Base-by-base conservation (phyloP, 2,329 filamentous ascomycete genomes). In the Hypoxylon sp. region DNA sequence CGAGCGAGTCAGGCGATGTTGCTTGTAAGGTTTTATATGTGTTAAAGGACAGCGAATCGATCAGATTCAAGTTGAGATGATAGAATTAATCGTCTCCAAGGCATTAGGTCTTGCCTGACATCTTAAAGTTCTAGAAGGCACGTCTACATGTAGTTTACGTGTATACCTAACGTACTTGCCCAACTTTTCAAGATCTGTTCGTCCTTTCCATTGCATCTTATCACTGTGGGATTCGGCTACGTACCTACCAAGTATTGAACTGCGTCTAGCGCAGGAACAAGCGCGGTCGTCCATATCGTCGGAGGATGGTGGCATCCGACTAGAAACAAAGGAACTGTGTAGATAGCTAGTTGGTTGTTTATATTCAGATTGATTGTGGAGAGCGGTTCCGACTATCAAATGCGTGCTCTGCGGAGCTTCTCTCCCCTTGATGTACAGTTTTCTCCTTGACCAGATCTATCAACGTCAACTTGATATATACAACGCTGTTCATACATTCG, bases 401-500 rank as follows among this genome's bases (percentile, higher is more conserved):
- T 12, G 25, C 9, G 50, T 55, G 34, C 54, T 48, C 30, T 25
- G 11, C 43, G 29, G 27, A 34, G 19, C 19, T 21, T 39, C 43
- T 27, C 30, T 8, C 39, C 23, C 41, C 29, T 21, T 25, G 12
- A 41, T 29, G 25, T 30, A 55, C 43, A 57, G 9, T 6, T n/a
- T n/a, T 23, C 25, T 39, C 30, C 51, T 12, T 23, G 11, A 12
- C 19, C 45, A 41, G 30, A 14, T 39, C 32, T 58, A 52, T 32
- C 45, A 53, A 34, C 19, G 45, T 48, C 30, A 27, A n/a, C 27
- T 25, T 37, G 7, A 63, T 30, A 51, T 59, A 60, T 63, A 65
- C 30, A 52, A n/a, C 32, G 34, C 30, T 14, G 32, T 60, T 43
- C 55, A 61, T 62, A 57, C 45, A 62, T 27, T 55, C 34, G 45